Evolutionary conservation across 2,329 filamentous ascomycete species (phyloP).

Genomic region (Alternaria triticimaculans): DNA sequence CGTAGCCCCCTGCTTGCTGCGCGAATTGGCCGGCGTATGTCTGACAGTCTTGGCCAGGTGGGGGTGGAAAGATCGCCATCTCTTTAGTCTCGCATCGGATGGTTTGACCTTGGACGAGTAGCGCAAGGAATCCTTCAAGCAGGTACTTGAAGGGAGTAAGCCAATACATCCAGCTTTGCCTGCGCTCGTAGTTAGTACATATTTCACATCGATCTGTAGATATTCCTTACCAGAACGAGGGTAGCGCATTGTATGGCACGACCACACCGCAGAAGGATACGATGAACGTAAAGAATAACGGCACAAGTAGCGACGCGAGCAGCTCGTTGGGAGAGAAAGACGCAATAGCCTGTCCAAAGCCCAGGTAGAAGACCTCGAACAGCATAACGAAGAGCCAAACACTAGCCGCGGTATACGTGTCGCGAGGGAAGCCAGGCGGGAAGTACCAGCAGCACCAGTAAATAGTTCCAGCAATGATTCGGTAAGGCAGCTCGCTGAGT

Average conservation of each 20-base stretch:
- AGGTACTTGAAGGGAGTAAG: slow-evolving; percentile 73
- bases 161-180: slow-evolving; percentile 56
- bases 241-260: slow-evolving; percentile 69
- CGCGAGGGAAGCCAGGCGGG: slow-evolving; percentile 60
- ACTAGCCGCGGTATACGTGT: slow-evolving; percentile 66
- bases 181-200: not conserved
- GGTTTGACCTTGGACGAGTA: slow-evolving; percentile 61
- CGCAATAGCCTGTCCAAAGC: slow-evolving; percentile 72
- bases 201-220: fast-evolving
- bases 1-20: slow-evolving; percentile 64
- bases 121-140: slow-evolving; percentile 66
- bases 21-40: slow-evolving; percentile 65
- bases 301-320: slow-evolving; percentile 70
- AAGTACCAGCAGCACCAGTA: slow-evolving; percentile 65
- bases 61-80: slow-evolving; percentile 66
- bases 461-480: slow-evolving; percentile 67
- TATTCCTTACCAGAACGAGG: slow-evolving; percentile 62
- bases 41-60: slow-evolving; percentile 65
- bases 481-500: slow-evolving; percentile 73
- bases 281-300: slow-evolving; percentile 72
- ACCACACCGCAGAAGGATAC: slow-evolving; percentile 78
- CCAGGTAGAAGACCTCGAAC: slow-evolving; percentile 70
- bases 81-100: slow-evolving; percentile 64
- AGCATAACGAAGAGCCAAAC: slow-evolving; percentile 69
- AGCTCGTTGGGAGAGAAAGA: slow-evolving; percentile 71